A percentile compares a stretch with the other conserved stretches of the same genome.
phyloP scores from a whole-genome alignment of 2,329 filamentous ascomycete species.

The Pestalotiopsis sp. region DNA sequence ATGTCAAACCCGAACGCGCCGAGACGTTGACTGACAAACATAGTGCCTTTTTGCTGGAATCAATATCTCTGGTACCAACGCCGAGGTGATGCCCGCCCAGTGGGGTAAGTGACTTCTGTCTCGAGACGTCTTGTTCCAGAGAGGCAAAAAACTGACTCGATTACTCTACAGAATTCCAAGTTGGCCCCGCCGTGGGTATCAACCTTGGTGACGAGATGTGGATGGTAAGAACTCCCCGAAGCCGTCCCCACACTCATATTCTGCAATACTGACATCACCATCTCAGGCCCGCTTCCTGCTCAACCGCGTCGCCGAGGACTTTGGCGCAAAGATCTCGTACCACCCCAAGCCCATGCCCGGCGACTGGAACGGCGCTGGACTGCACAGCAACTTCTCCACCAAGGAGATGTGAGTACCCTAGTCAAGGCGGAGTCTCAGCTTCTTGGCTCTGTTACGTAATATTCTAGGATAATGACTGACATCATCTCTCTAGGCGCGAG shows the following conservation, averaged over 20 bases:
- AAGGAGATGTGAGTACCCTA: constrained; percentile 62
- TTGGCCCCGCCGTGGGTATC: constrained; percentile 87
- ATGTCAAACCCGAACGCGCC: constrained; percentile 14
- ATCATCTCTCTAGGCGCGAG: constrained; percentile 48
- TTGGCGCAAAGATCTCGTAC: constrained; percentile 93
- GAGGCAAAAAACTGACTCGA: too few species aligned
- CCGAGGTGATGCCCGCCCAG: constrained; percentile 96
- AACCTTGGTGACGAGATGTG: constrained; percentile 95
- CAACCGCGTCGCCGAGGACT: constrained; percentile 91
- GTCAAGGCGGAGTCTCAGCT: too few species aligned
- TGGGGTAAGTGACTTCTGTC: constrained; percentile 57
- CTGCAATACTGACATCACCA: too few species aligned
- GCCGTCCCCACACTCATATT: too few species aligned
- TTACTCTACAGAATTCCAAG: constrained; percentile 69
- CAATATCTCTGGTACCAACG: constrained; percentile 97
- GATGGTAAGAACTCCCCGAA: constrained; percentile 47
- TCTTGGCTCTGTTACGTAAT: too few species aligned
- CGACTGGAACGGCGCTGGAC: constrained; percentile 95
- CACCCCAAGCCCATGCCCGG: constrained; percentile 94
- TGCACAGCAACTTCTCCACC: constrained; percentile 66
- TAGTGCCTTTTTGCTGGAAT: constrained; percentile 81
- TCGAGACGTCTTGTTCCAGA: too few species aligned
- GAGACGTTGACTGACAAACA: constrained; percentile 61
- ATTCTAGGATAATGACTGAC: too few species aligned
- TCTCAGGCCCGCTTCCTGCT: constrained; percentile 75